Conservation (phyloP, 306 rosid species). For the Ziziphus jujuba region DNA sequence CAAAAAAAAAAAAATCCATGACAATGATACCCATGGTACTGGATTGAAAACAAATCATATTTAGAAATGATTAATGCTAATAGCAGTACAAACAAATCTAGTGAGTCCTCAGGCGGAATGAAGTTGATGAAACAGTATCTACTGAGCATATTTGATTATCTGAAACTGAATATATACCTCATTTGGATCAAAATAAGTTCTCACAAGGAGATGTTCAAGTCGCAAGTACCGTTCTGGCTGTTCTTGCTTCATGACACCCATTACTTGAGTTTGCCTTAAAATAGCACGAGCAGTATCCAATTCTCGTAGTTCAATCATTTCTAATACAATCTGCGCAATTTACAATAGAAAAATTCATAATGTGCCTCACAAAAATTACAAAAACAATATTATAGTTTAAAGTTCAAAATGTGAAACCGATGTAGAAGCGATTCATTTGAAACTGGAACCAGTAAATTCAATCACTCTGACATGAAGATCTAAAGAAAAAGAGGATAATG, state of each 20-base stretch:
- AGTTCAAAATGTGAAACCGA: not conserved
- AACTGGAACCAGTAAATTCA: not conserved
- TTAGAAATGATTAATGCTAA: too few relatives aligned
- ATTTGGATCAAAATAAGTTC: conserved; percentile 95
- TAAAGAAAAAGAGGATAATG: not conserved
- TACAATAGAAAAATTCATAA: conserved; percentile 6
- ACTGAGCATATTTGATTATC: conserved; percentile 8
- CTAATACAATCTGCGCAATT: conserved; percentile 81
- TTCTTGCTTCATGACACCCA: conserved; percentile 99
- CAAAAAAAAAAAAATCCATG: conserved; percentile 23
- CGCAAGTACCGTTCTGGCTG: conserved; percentile 99
- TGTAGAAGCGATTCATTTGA: not conserved
- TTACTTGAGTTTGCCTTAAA: conserved; percentile 92
- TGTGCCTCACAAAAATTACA: not conserved
- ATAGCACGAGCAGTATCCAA: conserved; percentile 97
- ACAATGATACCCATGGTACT: conserved; percentile 3
- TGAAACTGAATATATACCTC: conserved; percentile 52
- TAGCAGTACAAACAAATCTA: not conserved
- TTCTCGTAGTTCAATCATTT: conserved; percentile 99
- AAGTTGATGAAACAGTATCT: not conserved
- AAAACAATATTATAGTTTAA: not conserved
- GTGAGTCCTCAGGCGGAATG: not conserved
- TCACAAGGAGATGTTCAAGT: conserved; percentile 93
- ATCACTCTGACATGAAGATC: not conserved
- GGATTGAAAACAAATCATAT: not conserved